A percentile compares a stretch with the other conserved stretches of the same genome.
phyloP scores from a whole-genome alignment of 805 yeast species.

The Yamadazyma sp. region DNA sequence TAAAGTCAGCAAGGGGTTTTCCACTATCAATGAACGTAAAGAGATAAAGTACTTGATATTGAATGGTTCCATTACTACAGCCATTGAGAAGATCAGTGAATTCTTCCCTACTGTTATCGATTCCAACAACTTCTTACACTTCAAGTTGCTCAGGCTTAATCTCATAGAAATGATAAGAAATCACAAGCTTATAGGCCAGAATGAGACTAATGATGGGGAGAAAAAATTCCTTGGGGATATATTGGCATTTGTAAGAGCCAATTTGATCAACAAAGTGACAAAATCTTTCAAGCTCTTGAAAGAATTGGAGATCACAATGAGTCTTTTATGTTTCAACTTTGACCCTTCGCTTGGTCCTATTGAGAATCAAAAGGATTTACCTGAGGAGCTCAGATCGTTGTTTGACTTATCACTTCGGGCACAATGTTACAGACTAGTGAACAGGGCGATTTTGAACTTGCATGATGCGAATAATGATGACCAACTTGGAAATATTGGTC shows the following conservation, averaged over 20 bases:
- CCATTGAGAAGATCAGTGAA: slow-evolving; percentile 56
- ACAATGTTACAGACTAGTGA: slow-evolving; percentile 69
- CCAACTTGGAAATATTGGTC: slow-evolving; percentile 21
- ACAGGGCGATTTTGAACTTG: slow-evolving; percentile 56
- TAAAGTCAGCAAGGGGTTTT: slow-evolving; percentile 36
- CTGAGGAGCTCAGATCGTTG: slow-evolving; percentile 53
- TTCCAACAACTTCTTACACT: slow-evolving; percentile 62
- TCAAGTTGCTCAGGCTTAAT: slow-evolving; percentile 68
- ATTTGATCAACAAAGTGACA: slow-evolving; percentile 61
- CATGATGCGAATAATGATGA: slow-evolving; percentile 19
- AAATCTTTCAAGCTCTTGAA: slow-evolving; percentile 58
- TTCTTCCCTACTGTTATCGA: slow-evolving; percentile 67
- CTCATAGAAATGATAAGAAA: slow-evolving; percentile 76
- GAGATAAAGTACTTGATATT: slow-evolving; percentile 54
- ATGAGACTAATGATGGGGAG: slow-evolving; percentile 18
- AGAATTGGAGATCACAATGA: slow-evolving; percentile 82
- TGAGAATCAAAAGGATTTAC: slow-evolving; percentile 45
- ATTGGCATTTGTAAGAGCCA: slow-evolving; percentile 58
- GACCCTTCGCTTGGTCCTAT: slow-evolving; percentile 29
- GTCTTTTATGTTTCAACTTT: slow-evolving; percentile 59
- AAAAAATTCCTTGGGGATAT: slow-evolving; percentile 54
- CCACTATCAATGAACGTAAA: slow-evolving; percentile 52
- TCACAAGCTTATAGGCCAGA: slow-evolving; percentile 29
- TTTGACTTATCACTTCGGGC: slow-evolving; percentile 60
- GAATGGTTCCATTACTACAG: slow-evolving; percentile 59